Percentiles rank a stretch among this genome's conserved stretches.
phyloP scores from a whole-genome alignment of 495 filamentous ascomycete genomes.

The Penicillium dipodomyicola region DNA sequence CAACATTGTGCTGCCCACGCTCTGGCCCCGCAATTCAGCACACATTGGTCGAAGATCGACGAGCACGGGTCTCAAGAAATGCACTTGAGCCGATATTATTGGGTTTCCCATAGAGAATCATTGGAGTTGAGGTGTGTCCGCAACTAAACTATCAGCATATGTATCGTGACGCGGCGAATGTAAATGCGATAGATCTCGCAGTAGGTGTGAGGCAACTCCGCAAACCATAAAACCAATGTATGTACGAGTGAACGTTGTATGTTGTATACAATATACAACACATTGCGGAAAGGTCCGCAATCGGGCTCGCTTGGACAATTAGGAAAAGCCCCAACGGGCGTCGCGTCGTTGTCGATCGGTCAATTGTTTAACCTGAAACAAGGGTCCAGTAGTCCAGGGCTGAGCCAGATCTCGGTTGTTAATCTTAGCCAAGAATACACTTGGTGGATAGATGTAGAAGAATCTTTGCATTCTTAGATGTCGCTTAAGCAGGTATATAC shows the following conservation, averaged over 20 bases:
- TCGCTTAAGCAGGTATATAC: neutral
- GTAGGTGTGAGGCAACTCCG: conserved; percentile 10
- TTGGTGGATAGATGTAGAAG: neutral
- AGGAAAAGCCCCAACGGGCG: conserved; percentile 16
- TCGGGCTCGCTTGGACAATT: conserved; percentile 13
- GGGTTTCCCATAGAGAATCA: conserved; percentile 6
- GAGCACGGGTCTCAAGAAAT: conserved; percentile 8
- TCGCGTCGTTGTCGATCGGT: conserved; percentile 17
- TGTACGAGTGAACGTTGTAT: conserved; percentile 1
- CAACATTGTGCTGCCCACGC: conserved; percentile 1
- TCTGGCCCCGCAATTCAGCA: conserved; percentile 19
- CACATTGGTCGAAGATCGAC: conserved; percentile 24
- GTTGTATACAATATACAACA: neutral
- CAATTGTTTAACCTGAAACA: conserved; percentile 20
- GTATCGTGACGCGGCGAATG: conserved; percentile 24
- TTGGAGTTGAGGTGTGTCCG: conserved; percentile 18
- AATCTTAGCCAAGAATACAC: conserved; percentile 6
- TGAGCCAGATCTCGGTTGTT: conserved; percentile 22
- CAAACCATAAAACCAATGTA: neutral
- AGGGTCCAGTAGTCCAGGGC: conserved; percentile 24
- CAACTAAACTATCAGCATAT: conserved; percentile 6
- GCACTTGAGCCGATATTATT: conserved; percentile 11
- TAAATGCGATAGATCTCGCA: conserved; percentile 23
- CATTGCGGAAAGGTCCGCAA: conserved; percentile 4
- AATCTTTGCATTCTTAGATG: neutral